Evolutionary conservation across 768 basidiomycete species (phyloP), one percentile per base, ranked within the genome.

Genomic region (Lentinula raphanica): DNA sequence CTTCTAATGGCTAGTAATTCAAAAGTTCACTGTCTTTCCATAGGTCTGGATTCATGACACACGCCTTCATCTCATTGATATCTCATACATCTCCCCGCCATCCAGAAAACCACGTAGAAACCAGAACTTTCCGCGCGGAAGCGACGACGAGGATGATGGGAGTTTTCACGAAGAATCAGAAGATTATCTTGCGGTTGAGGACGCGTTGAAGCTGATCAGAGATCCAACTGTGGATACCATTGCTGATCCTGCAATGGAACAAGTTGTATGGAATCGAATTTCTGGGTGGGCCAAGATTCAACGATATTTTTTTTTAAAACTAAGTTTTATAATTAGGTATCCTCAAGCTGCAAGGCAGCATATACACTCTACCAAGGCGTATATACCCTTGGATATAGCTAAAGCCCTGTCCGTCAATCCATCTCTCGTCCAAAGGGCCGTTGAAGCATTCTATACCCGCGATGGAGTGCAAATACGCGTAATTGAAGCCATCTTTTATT

Each of bases 371-470:
- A 85, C 94, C 0, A 86, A 87, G 60, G 90, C 84, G 1, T 90
- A 89, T 65, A 69, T 99, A 7, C 94, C 97, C 4, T 60, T 76
- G 15, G 90, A 93, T 54, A 82, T 98, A 54, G 90, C 88, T 3
- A 85, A 80, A 65, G 87, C 90, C 0, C 75, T 99, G 29, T 68
- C 76, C 6, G 71, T 75, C 9, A 75, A 85, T 60, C 88, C 87
- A 0, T 72, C 79, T 2, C 79, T 99, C 13, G 77, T 95, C 15
- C 94, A 98, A 64, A 88, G 86, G 65, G 90, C 95, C 0, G 81
- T 90, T 3, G 94, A 95, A 71, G 82, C 90, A 3, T 99, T 99
- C 70, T 99, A 99, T 70, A 97, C 94, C 3, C 82, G 97, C 54
- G 97, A 98, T 75, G 90, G 91, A 1, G 76, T 88, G 13, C 94